Conservation (phyloP, 176 grass and related monocot genomes). For the Juncus effusus region DNA sequence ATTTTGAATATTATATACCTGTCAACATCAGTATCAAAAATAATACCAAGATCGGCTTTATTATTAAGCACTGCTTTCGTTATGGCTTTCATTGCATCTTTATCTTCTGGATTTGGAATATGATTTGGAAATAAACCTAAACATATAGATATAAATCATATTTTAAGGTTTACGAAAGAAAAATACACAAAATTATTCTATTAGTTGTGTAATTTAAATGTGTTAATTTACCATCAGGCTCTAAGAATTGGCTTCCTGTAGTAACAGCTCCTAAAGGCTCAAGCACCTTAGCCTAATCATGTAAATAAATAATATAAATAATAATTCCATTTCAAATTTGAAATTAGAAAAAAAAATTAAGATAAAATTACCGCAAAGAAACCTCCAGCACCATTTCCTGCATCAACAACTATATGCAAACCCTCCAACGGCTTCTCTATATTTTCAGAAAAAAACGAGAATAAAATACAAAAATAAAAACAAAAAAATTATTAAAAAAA, state of each 20-base stretch:
- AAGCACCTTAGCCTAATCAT: conserved; percentile 74
- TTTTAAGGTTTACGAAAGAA: neutral
- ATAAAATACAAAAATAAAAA: neutral
- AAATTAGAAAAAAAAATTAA: conserved; percentile 14
- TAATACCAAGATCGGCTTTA: conserved; percentile 94
- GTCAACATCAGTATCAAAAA: conserved; percentile 99
- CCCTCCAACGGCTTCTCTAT: conserved; percentile 87
- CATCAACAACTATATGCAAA: conserved; percentile 87
- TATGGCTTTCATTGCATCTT: conserved; percentile 86
- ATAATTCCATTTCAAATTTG: neutral
- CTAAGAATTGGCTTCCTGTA: conserved; percentile 82
- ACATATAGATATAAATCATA: conserved; percentile 20
- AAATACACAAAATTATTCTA: too few species aligned
- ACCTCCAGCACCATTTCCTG: conserved; percentile 90
- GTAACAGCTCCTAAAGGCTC: conserved; percentile 82
- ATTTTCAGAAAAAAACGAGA: conserved; percentile 13
- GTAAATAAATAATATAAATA: neutral
- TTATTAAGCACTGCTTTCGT: conserved; percentile 81
- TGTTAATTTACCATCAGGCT: conserved; percentile 77
- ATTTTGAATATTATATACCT: conserved; percentile 42
- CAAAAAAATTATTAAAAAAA: conserved; percentile 3
- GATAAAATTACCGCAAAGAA: conserved; percentile 86
- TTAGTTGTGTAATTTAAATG: too few species aligned
- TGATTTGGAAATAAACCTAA: conserved; percentile 96
- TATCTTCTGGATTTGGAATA: conserved; percentile 96